phyloP scores from a whole-genome alignment of 1,139 yeast species.

The Hansenula sp. region DNA sequence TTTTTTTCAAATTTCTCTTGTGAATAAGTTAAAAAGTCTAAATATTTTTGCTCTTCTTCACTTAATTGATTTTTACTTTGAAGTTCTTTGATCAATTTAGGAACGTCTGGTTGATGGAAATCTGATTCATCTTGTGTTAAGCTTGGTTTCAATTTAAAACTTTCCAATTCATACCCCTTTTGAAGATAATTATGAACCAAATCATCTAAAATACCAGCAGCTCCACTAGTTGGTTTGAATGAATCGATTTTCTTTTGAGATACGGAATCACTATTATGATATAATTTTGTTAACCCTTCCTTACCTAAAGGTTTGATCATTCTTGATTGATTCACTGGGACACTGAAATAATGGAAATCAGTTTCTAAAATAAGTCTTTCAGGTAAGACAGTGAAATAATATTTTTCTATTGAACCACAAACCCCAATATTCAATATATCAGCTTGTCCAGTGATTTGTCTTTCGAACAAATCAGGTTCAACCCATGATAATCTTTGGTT shows the following conservation, averaged over 20 bases:
- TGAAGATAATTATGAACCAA: not conserved
- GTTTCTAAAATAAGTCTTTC: conserved; percentile 23
- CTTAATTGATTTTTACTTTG: conserved; percentile 9
- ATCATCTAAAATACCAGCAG: not conserved
- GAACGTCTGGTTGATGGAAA: conserved; percentile 15
- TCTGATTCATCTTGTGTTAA: conserved; percentile 1
- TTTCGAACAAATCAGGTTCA: conserved; percentile 14
- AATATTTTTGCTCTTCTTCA: conserved; percentile 13
- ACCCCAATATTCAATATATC: conserved; percentile 21
- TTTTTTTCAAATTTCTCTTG: conserved; percentile 12
- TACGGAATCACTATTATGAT: too few relatives aligned
- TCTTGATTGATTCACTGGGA: conserved; percentile 19
- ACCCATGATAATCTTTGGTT: conserved; percentile 22
- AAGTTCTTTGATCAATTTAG: conserved; percentile 10
- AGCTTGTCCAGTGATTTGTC: conserved; percentile 15
- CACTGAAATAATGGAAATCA: conserved; percentile 18
- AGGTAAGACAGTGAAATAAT: conserved; percentile 21
- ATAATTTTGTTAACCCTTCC: not conserved
- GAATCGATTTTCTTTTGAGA: not conserved
- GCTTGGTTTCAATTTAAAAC: not conserved
- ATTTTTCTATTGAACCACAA: conserved; percentile 23
- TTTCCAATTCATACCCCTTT: not conserved
- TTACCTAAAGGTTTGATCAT: conserved; percentile 14
- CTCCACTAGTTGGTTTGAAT: conserved; percentile 2
- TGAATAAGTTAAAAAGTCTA: conserved; percentile 21